Evolutionary conservation across 2,329 filamentous ascomycete species (phyloP), one percentile per base, ranked within the genome.

Genomic region (Trichophyton schoenleinii): DNA sequence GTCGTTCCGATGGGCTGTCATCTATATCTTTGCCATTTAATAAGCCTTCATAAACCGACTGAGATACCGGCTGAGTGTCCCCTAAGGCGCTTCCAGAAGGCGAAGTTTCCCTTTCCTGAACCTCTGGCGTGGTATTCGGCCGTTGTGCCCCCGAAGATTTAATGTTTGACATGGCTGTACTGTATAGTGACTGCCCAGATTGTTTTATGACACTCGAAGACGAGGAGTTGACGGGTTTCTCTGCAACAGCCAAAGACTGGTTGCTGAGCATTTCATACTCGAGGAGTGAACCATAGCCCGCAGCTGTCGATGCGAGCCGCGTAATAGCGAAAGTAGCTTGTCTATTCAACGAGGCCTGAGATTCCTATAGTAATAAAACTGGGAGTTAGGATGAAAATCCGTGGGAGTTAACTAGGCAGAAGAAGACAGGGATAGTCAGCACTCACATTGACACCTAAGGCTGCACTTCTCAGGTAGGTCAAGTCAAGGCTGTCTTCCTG

Each of bases 61-160:
- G 76, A 3, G 76, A 77, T 48, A 78, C 68, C 15, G 73, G 71
- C 65, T 78, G 76, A 8, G 76, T 78, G 63, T 77, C 75, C 22
- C 72, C 71, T 25, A 73, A 70, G 3, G 67, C 66, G 52, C 68
- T 68, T n/a, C 72, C 70, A 31, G 67, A 68, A 22, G 69, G 70
- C 41, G 67, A 69, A 72, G 75, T 75, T 55, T 69, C 72, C 38
- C 60, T 64, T 38, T 61, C 22, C 38, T 67, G 67, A 34, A 66
- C 66, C 6, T 66, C 66, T 7, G 68, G 61, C 3, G 67, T 49
- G 20, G 62, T 64, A 58, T 64, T 64, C 55, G 60, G 57, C 53
- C 63, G 62, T 60, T 70, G 63, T 36, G 62, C 46, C 63, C 64
- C 60, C 41, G 65, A 62, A 36, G 60, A 58, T 15, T 41, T 42